phyloP scores from a whole-genome alignment of 768 basidiomycete species.

The Boletus pseudopeckii region DNA sequence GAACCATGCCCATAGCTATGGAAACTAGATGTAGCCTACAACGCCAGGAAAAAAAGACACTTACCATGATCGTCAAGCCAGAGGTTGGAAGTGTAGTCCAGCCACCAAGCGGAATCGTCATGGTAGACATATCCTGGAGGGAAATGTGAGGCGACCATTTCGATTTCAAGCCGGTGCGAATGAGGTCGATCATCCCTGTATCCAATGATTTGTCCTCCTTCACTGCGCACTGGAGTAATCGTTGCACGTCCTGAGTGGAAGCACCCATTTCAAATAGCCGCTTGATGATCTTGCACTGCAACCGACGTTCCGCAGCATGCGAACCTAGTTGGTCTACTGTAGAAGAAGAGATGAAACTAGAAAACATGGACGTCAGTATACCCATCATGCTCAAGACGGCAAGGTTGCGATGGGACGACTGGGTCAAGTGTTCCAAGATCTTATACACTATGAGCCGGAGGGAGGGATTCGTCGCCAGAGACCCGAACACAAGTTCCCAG shows the following conservation, averaged over 20 bases:
- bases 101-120: constrained; percentile 48
- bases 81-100: constrained; percentile 50
- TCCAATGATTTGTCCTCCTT: constrained; percentile 51
- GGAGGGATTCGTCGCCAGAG: constrained; percentile 32
- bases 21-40: background rate
- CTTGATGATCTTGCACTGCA: constrained; percentile 60
- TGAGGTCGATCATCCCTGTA: constrained; percentile 62
- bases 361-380: constrained; percentile 49
- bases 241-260: constrained; percentile 58
- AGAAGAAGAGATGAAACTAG: constrained; percentile 22
- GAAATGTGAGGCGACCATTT: constrained; percentile 80
- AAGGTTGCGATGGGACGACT: constrained; percentile 64
- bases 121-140: constrained; percentile 52
- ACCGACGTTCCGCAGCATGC: constrained; percentile 42
- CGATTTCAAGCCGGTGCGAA: constrained; percentile 68
- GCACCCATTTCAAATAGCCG: constrained; percentile 76
- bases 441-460: constrained; percentile 56
- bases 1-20: constrained; percentile 48
- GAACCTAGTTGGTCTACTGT: constrained; percentile 13
- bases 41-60: background rate
- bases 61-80: constrained; percentile 75
- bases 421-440: constrained; percentile 59
- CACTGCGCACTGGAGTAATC: constrained; percentile 58
- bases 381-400: constrained; percentile 60
- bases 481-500: constrained; percentile 45